These are phyloP conservation scores for Lachnellula occidentalis DNA, from an alignment of 2,329 filamentous ascomycete species.

Conservation along the genomic window DNA sequence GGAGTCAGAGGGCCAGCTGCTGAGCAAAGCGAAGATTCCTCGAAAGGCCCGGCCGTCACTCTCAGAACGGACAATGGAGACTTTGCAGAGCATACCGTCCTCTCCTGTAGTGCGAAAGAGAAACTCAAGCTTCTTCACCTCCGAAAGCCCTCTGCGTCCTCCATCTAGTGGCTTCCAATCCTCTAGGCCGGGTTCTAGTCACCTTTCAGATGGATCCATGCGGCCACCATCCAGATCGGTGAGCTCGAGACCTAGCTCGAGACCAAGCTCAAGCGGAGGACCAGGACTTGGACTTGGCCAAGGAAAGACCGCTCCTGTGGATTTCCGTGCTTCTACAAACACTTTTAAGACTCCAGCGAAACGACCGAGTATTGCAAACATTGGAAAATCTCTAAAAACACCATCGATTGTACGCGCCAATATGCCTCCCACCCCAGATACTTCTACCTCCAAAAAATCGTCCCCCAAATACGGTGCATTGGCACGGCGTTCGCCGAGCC, in stretches of 20 bases:
- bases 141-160: conserved; percentile 54
- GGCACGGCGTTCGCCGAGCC: conserved; percentile 31
- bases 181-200: conserved; percentile 45
- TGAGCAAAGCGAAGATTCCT: background rate
- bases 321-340: conserved; percentile 40
- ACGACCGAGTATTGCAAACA: conserved; percentile 31
- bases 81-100: conserved; percentile 69
- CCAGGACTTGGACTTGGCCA: conserved; percentile 30
- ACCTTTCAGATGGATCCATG: conserved; percentile 54
- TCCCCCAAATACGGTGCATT: conserved; percentile 32
- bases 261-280: conserved; percentile 50
- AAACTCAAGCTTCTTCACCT: conserved; percentile 67
- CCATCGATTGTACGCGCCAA: conserved; percentile 27
- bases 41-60: conserved; percentile 49
- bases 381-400: conserved; percentile 34
- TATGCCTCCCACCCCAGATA: conserved; percentile 11
- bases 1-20: conserved; percentile 6
- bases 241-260: conserved; percentile 46
- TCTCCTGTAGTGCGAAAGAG: conserved; percentile 66
- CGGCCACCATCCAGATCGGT: conserved; percentile 44
- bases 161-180: conserved; percentile 18
- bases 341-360: conserved; percentile 42
- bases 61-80: conserved; percentile 81
- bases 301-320: conserved; percentile 32
- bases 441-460: conserved; percentile 28